Evolutionary conservation across 345 rosid genomes (phyloP).

Genomic region (Reutealis trisperma): DNA sequence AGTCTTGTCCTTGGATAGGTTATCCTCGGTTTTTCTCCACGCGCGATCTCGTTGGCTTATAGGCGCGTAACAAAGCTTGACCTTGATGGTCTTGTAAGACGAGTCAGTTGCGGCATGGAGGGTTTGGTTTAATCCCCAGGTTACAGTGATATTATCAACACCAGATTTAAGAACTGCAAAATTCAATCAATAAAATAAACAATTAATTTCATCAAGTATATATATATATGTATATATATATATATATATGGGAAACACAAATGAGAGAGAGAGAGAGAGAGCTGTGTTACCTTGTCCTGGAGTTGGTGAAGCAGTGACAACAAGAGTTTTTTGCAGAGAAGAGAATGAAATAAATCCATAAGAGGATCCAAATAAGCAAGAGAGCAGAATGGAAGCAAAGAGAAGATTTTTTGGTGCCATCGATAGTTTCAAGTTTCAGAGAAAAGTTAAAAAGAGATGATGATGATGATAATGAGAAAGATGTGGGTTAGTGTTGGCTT

Average conservation of each 20-base stretch:
- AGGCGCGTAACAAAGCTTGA: conserved; percentile 69
- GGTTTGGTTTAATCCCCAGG: conserved; percentile 57
- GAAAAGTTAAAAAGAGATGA: neutral
- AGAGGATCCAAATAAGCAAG: neutral
- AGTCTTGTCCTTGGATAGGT: conserved; percentile 59
- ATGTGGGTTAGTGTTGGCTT: neutral
- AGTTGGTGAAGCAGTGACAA: conserved; percentile 33
- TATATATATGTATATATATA: neutral
- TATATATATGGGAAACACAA: neutral
- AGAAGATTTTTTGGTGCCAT: conserved; percentile 21
- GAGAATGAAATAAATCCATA: conserved; percentile 18
- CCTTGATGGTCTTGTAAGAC: conserved; percentile 46
- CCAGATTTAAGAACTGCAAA: conserved; percentile 54
- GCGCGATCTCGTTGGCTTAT: conserved; percentile 73
- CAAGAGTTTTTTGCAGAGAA: conserved; percentile 39
- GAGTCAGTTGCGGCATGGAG: conserved; percentile 39
- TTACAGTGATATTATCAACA: conserved; percentile 49
- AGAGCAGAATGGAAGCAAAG: conserved; percentile 15
- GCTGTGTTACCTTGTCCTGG: conserved; percentile 37
- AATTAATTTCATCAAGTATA: neutral
- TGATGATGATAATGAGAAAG: neutral
- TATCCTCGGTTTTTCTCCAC: conserved; percentile 67
- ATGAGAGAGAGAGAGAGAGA: neutral
- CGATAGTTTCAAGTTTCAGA: neutral
- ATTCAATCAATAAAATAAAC: neutral